Base-by-base conservation (phyloP, 345 rosid genomes). In the Citrus sinensis region DNA sequence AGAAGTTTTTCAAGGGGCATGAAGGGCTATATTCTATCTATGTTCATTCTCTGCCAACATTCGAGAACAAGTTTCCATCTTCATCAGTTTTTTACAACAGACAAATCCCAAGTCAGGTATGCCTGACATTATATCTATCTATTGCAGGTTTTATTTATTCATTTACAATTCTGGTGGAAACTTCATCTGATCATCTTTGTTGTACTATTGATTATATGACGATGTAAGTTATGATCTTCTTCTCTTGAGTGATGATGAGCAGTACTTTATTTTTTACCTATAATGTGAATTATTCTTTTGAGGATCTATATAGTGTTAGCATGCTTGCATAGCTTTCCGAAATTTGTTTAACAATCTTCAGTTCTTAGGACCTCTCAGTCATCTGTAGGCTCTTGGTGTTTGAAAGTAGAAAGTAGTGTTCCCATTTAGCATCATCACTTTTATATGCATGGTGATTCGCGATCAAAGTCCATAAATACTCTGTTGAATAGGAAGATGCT, bases 61-160 rank as follows among this genome's bases (percentile, higher is more conserved):
- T 87, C 63, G 86, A 87, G 34, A 71, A 91, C 78, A 75, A 86
- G 42, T 90, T 92, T 81, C 91, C 83, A 3, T 71, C 87, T 39
- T 83, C 80, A 8, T 94, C 98, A 1, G 91, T 88, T 71, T 96
- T 96, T 81, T 74, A 94, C 84, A 42, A 55, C 70, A 92, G 94
- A 79, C 97, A 91, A 78, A 87, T 96, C 78, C 99, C 97, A 5
- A 96, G 99, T 76, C 91, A 92, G 98, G 99, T 92, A 70, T 10
- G 80, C 29, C 61, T n/a, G 62, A 64, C 16, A 51, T 13, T 51
- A 51, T 1, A 13, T 70, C 62, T n/a, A 30, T 13, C 16, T 34
- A 22, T 7, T 32, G 30, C 9, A 3, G 39, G 71, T 75, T 75
- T 63, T 17, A 7, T 22, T 46, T 7, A n/a, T 27, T 69, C 20